These are phyloP conservation scores for Vanilla planifolia DNA, from an alignment of 106 monocot genomes.

Conservation along the genomic window DNA sequence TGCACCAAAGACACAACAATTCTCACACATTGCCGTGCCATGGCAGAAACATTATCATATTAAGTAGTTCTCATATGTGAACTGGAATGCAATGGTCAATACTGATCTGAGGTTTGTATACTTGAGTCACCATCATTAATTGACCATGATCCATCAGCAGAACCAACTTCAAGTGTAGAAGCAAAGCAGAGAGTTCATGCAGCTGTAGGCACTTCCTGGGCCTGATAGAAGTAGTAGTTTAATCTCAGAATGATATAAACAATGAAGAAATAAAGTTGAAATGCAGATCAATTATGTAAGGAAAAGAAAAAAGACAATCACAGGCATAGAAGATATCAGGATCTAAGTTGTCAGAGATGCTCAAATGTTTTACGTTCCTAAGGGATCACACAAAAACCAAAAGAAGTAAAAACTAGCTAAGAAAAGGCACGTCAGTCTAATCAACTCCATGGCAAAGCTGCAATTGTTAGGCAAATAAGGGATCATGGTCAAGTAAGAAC, in stretches of 20 bases:
- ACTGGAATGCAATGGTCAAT: slow-evolving; percentile 88
- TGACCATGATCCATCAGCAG: slow-evolving; percentile 16
- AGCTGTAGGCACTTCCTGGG: not conserved
- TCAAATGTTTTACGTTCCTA: slow-evolving; percentile 77
- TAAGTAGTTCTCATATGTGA: slow-evolving; percentile 79
- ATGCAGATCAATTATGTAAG: too few relatives aligned
- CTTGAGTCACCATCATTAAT: not conserved
- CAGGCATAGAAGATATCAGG: too few relatives aligned
- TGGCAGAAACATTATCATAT: slow-evolving; percentile 63
- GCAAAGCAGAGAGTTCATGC: slow-evolving; percentile 72
- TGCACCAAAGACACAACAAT: slow-evolving; percentile 87
- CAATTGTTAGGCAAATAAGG: slow-evolving; percentile 8
- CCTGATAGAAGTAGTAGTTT: too few relatives aligned
- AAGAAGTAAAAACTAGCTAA: slow-evolving; percentile 94
- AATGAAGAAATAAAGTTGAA: too few relatives aligned
- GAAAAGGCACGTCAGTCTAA: slow-evolving; percentile 79
- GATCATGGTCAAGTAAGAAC: too few relatives aligned
- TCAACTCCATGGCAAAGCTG: slow-evolving; percentile 96
- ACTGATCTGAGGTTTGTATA: slow-evolving; percentile 46
- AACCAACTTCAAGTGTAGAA: slow-evolving; percentile 74
- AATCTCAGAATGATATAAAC: too few relatives aligned
- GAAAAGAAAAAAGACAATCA: too few relatives aligned
- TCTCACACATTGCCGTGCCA: slow-evolving; percentile 88
- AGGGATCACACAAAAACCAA: slow-evolving; percentile 84
- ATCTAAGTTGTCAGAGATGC: too few relatives aligned